Base-by-base conservation (phyloP, 345 rosid species). In the Alliaria petiolata region DNA sequence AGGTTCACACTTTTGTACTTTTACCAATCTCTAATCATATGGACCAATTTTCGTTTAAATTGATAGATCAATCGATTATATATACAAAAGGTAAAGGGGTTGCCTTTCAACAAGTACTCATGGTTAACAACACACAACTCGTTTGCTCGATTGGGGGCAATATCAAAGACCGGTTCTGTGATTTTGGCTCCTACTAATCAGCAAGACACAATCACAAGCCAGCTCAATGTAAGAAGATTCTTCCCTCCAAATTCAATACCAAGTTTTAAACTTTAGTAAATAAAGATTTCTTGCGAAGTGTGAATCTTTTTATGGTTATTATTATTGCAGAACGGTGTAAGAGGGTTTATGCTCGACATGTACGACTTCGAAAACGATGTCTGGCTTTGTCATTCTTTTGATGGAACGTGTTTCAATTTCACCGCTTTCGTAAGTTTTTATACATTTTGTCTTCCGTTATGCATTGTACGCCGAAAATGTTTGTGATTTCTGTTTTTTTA, bases 81-180 rank as follows among this genome's bases (percentile, higher is more conserved):
- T 22, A n/a, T 6, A 43, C n/a, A 26, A n/a, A 19, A 70, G 97
- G 86, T 77, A 42, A 89, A 81, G 65, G 84, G 76, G 42, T 79
- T 89, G 78, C 84, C 98, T 13, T 95, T 83, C 67, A 88, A 95
- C 65, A 85, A 84, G 43, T 92, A 95, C 67, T 86, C 99, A 30
- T 95, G 98, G 98, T 70, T 95, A 50, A 92, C 97, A n/a, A 89
- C 98, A 5, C 98, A 95, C 82, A 95, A 91, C 75, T 84, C 99
- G 5, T 95, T 67, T 69, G 91, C 97, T 3, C 71, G 73, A 56
- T 58, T 70, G 66, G 83, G 84, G 12, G 79, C 30, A 49, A 69
- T 76, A 65, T 89, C 98, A 22, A 80, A 65, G 1, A 82, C 89
- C 7, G 97, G 97, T 75, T 69, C 88, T 34, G 13, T 65, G 15